A percentile compares a stretch with the other conserved stretches of the same genome.
Evolutionary conservation across 2,329 filamentous ascomycete genomes (phyloP).

Genomic region (Aureobasidium leucospermi): DNA sequence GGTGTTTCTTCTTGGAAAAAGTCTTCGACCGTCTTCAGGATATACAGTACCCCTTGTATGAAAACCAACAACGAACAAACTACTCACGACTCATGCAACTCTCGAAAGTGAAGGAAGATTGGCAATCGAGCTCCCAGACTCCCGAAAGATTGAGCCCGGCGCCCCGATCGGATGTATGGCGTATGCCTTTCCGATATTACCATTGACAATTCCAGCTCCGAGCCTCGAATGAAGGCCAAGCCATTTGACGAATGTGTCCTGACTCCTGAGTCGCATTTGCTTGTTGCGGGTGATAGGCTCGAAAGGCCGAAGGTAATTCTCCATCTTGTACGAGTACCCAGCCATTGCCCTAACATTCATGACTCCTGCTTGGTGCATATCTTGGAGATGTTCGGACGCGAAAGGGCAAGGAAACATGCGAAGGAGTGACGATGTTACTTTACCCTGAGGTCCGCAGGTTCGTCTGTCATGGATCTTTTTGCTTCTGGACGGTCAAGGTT

Average conservation of each 20-base stretch:
- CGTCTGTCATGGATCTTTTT: background rate
- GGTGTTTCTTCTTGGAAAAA: background rate
- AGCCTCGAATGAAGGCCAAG: background rate
- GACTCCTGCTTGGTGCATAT: background rate
- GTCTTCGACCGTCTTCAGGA: background rate
- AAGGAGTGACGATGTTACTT: no score
- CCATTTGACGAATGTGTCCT: background rate
- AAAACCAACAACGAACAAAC: background rate
- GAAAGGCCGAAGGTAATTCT: background rate
- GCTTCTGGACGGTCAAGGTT: background rate
- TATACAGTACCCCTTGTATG: conserved; percentile 3
- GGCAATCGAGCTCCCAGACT: background rate
- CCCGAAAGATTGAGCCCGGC: background rate
- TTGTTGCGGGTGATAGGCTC: background rate
- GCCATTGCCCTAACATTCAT: background rate
- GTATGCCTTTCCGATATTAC: background rate
- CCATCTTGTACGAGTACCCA: background rate
- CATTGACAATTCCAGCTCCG: background rate
- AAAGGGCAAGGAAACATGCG: background rate
- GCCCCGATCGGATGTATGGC: background rate
- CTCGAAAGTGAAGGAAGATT: background rate
- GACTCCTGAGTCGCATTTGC: background rate
- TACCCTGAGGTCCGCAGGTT: no score
- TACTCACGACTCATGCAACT: background rate
- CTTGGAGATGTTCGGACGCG: background rate